phyloP scores from a whole-genome alignment of 1,139 yeast species.

The Hanseniaspora gamundiae region DNA sequence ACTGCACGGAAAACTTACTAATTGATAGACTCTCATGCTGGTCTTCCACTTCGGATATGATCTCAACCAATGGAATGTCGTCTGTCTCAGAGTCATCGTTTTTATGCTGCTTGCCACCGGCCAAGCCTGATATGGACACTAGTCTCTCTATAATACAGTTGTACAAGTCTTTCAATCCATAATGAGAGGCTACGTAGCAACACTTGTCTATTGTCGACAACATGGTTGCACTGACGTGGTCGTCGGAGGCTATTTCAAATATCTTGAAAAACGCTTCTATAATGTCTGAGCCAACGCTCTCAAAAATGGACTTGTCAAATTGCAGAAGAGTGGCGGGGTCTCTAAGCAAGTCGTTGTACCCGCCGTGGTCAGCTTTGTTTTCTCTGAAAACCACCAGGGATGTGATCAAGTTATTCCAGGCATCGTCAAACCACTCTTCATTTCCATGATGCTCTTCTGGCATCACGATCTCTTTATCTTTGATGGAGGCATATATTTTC shows the following conservation, averaged over 20 bases:
- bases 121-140: constrained; percentile 22
- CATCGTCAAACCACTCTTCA: constrained; percentile 82
- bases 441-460: constrained; percentile 91
- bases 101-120: constrained; percentile 25
- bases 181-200: constrained; percentile 60
- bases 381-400: constrained; percentile 29
- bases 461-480: constrained; percentile 84
- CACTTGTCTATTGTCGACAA: constrained; percentile 81
- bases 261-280: constrained; percentile 62
- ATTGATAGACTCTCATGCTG: constrained; percentile 50
- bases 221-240: constrained; percentile 74
- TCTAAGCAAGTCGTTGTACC: constrained; percentile 17
- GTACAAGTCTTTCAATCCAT: constrained; percentile 41
- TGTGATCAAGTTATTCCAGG: constrained; percentile 78
- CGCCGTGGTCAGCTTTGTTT: constrained; percentile 15
- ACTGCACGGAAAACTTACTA: constrained; percentile 67
- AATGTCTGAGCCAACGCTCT: constrained; percentile 45
- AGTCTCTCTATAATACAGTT: constrained; percentile 29
- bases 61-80: constrained; percentile 28
- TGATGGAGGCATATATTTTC: constrained; percentile 68
- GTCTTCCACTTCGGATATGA: constrained; percentile 31
- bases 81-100: constrained; percentile 11
- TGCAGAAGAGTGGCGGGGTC: constrained; percentile 25
- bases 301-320: constrained; percentile 64
- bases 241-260: constrained; percentile 82